These are phyloP conservation scores for Pilasporangium apinafurcum DNA, from an alignment of 352 stramenopile genomes.

Conservation along the genomic window DNA sequence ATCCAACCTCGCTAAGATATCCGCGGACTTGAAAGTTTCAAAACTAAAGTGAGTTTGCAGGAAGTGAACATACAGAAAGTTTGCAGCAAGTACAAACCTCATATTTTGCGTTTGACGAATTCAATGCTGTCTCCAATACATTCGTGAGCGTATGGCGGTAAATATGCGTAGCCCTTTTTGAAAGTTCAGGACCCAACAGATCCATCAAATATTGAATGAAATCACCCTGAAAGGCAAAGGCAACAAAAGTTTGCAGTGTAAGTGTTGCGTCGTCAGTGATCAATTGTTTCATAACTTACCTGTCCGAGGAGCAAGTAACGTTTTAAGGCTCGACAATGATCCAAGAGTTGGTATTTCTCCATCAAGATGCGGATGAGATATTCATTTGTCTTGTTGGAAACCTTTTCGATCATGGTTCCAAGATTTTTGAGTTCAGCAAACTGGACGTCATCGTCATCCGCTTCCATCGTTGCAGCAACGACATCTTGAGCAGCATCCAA, in stretches of 20 bases:
- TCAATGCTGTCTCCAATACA: slow-evolving; percentile 92
- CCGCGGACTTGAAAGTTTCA: slow-evolving; percentile 40
- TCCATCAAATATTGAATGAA: slow-evolving; percentile 98
- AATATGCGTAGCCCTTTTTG: slow-evolving; percentile 86
- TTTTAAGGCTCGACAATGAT: slow-evolving; percentile 96
- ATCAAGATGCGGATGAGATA: slow-evolving; percentile 91
- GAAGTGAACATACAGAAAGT: background rate
- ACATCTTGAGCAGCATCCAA: slow-evolving; percentile 51
- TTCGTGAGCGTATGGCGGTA: slow-evolving; percentile 94
- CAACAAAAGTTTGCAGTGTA: background rate
- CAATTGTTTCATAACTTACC: slow-evolving; percentile 22
- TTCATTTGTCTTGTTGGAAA: slow-evolving; percentile 78
- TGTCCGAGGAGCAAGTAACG: slow-evolving; percentile 98
- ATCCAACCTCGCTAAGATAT: slow-evolving; percentile 91
- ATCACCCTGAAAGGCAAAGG: slow-evolving; percentile 73
- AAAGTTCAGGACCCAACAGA: slow-evolving; percentile 85
- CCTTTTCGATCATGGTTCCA: slow-evolving; percentile 73
- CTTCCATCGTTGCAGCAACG: slow-evolving; percentile 34
- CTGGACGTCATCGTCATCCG: slow-evolving; percentile 48
- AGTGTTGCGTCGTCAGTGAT: background rate
- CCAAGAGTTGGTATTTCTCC: slow-evolving; percentile 90
- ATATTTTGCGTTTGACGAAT: slow-evolving; percentile 94
- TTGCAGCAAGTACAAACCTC: slow-evolving; percentile 44
- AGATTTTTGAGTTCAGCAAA: slow-evolving; percentile 68
- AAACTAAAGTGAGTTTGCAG: background rate